Percentiles rank a stretch among this genome's conserved stretches.
These are phyloP conservation scores for Citrus trifoliata DNA, from an alignment of 345 rosid species.

Conservation along the genomic window DNA sequence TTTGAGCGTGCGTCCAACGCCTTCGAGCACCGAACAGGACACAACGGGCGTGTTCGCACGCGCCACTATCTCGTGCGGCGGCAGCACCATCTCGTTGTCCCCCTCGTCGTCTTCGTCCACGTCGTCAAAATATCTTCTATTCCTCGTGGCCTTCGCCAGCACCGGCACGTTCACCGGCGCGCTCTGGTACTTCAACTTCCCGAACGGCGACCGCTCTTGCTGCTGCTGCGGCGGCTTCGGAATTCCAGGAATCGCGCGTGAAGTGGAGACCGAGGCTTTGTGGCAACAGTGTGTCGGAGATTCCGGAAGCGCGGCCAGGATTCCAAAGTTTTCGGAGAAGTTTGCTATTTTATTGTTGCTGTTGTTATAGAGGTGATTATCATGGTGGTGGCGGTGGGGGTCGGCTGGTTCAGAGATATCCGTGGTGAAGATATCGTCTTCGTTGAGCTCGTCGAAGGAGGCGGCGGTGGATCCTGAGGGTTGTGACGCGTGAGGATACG, in stretches of 20 bases:
- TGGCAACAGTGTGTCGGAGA: conserved; percentile 46
- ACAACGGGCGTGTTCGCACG: conserved; percentile 53
- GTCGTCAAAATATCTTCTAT: conserved; percentile 40
- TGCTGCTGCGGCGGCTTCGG: conserved; percentile 48
- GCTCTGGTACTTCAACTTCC: conserved; percentile 50
- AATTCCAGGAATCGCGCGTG: conserved; percentile 55
- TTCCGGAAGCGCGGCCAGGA: conserved; percentile 74
- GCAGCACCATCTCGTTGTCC: conserved; percentile 58
- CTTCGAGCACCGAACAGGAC: conserved; percentile 80
- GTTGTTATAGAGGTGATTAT: conserved; percentile 14
- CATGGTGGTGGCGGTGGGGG: conserved; percentile 13
- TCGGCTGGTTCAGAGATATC: conserved; percentile 39
- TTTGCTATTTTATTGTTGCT: conserved; percentile 27
- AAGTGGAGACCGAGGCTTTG: conserved; percentile 43
- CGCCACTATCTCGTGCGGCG: conserved; percentile 92
- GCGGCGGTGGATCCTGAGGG: conserved; percentile 21
- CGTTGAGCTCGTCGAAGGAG: conserved; percentile 47
- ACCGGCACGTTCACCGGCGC: conserved; percentile 81
- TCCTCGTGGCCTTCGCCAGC: conserved; percentile 36
- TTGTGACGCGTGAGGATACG: conserved; percentile 19
- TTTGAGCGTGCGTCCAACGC: conserved; percentile 83
- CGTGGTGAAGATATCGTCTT: conserved; percentile 60
- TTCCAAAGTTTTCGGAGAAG: conserved; percentile 62
- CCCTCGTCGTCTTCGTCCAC: conserved; percentile 41
- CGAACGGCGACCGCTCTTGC: conserved; percentile 47